phyloP scores from a whole-genome alignment of 345 rosid species.

The Citrus glauca region DNA sequence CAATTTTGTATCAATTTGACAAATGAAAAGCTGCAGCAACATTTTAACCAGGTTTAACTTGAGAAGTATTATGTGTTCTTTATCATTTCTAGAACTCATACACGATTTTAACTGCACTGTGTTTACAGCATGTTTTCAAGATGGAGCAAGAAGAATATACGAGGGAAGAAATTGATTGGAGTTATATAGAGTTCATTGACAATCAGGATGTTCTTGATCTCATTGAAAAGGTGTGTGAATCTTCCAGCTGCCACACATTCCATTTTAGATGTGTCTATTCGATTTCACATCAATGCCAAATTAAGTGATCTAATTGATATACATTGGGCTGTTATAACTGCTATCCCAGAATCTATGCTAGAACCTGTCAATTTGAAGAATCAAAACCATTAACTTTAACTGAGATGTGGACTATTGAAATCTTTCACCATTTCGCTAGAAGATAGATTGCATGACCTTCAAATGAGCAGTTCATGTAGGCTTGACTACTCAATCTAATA shows the following conservation, averaged over 20 bases:
- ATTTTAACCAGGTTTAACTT: conserved; percentile 86
- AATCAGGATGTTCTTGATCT: conserved; percentile 96
- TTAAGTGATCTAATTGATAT: background rate
- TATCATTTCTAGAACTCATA: background rate
- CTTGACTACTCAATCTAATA: background rate
- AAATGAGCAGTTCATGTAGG: background rate
- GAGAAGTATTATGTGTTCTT: conserved; percentile 13
- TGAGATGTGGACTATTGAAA: background rate
- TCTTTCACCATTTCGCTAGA: background rate
- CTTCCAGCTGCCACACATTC: background rate
- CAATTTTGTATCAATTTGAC: conserved; percentile 99
- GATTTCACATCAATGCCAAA: background rate
- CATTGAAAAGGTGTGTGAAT: conserved; percentile 73
- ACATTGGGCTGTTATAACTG: background rate
- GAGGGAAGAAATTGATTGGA: conserved; percentile 95
- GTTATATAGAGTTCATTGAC: conserved; percentile 93
- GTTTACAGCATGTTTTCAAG: conserved; percentile 87
- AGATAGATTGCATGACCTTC: background rate
- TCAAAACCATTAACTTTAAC: background rate
- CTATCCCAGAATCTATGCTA: background rate
- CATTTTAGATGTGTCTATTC: background rate
- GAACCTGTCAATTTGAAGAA: background rate
- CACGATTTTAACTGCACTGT: conserved; percentile 15
- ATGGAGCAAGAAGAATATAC: conserved; percentile 99
- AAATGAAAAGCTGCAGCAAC: conserved; percentile 98